These are phyloP conservation scores for Schwanniomyces occidentalis DNA, from an alignment of 805 yeast genomes.

Conservation along the genomic window DNA sequence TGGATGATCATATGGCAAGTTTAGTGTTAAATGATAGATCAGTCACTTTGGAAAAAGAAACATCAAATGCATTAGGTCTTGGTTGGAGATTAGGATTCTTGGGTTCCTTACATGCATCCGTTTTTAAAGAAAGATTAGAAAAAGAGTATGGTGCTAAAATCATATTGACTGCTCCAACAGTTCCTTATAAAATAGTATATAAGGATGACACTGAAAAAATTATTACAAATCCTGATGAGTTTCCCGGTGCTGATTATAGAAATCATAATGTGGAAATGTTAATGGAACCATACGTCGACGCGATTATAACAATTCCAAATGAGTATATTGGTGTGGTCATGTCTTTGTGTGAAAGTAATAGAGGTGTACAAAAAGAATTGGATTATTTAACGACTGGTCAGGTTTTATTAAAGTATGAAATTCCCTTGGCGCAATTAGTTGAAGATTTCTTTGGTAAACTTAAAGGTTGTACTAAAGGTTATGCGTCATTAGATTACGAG, in stretches of 20 bases:
- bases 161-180: slow-evolving; percentile 93
- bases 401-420: slow-evolving; percentile 71
- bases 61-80: slow-evolving; percentile 91
- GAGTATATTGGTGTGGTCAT: slow-evolving; percentile 89
- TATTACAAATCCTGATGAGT: slow-evolving; percentile 89
- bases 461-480: slow-evolving; percentile 87
- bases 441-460: slow-evolving; percentile 95
- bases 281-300: slow-evolving; percentile 88
- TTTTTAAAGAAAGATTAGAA: slow-evolving; percentile 86
- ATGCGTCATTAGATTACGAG: slow-evolving; percentile 92
- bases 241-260: slow-evolving; percentile 62
- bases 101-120: slow-evolving; percentile 94
- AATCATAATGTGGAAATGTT: slow-evolving; percentile 49
- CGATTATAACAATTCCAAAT: slow-evolving; percentile 85
- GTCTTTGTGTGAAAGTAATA: slow-evolving; percentile 76
- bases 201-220: slow-evolving; percentile 62
- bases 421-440: slow-evolving; percentile 87
- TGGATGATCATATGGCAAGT: slow-evolving; percentile 88
- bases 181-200: slow-evolving; percentile 80
- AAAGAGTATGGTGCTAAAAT: slow-evolving; percentile 92
- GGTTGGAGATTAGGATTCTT: slow-evolving; percentile 97
- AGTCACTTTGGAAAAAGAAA: slow-evolving; percentile 84
- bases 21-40: slow-evolving; percentile 89
- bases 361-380: slow-evolving; percentile 82
- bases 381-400: slow-evolving; percentile 79